Base-by-base conservation (phyloP, 1,139 yeast species). In the Meyerozyma smithsonii region DNA sequence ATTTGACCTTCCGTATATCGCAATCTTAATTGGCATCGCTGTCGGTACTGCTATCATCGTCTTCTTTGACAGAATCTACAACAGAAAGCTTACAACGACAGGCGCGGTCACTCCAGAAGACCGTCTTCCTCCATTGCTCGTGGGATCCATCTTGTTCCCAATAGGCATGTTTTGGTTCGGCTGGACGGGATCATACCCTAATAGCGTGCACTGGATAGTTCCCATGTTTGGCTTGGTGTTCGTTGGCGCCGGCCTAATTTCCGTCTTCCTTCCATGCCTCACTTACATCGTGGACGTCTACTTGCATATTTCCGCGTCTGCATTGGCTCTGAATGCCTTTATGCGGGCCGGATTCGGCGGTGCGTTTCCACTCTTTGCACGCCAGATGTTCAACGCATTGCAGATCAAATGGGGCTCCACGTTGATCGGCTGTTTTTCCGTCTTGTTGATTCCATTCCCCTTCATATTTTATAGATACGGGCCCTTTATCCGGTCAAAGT, bases 1-100 rank as follows among this genome's bases (percentile, higher is more conserved):
- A n/a, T n/a, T n/a, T n/a, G n/a, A 39, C 14, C 32, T 39, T 14
- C 41, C 41, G 16, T 39, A 39, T 16, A n/a, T 36, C 15, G 35
- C 36, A 17, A 36, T 39, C 39, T 28, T 39, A 24, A 45, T 49
- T 18, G 52, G 52, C 20, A 43, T 46, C 4, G 36, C 44, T 15
- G 19, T 42, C 8, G 52, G 52, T 1, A 47, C 49, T 3, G 14
- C 28, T 11, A 8, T 18, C 11, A 11, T n/a, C 3, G 15, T n/a
- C 15, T 17, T 19, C 6, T 19, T 32, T 24, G 23, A 30, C 12
- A 30, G n/a, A n/a, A n/a, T n/a, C n/a, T n/a, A 12, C 19, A 12
- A 11, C 21, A 17, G 7, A 17, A 43, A 43, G 30, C 44, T 46
- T 6, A 43, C 45, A n/a, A n/a, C n/a, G n/a, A n/a, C n/a, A n/a